Evolutionary conservation across 202 grass and related monocot species (phyloP), one percentile per base, ranked within the genome.

Genomic region (Musa balbisiana): DNA sequence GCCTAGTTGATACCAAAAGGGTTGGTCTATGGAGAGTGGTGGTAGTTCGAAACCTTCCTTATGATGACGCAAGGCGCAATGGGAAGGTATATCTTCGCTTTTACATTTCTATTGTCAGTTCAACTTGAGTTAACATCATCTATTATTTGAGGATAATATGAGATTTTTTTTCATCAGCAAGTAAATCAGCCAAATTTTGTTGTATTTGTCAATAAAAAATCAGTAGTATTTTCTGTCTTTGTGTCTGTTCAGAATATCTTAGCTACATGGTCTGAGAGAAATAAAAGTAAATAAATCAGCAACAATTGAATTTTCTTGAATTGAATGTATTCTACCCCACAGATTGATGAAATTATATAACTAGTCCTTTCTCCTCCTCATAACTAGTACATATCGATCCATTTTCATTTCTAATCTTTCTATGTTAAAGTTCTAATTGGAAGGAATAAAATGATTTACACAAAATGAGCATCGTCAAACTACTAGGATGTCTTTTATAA

Each of bases 31-130:
- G 95, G 95, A 82, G 83, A 53, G 83, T 92, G 77, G 82, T 99
- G 19, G 77, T 99, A 79, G 95, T 99, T 62, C 89, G 52, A 53
- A 95, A 99, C 78, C 95, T 99, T 76, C 95, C 95, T 58, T 95
- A 92, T 81, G 69, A 43, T 24, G 95, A 99, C 79, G 87, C 95
- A 74, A 95, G 95, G 74, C 86, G 91, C 13, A 99, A 94, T 73
- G 95, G 95, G 79, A 99, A 99, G 95, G 95, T 99, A 85, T 49
- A 11, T 63, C 24, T 74, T n/a, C 21, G 49, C 56, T 74, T 49
- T 62, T 17, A 1, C 29, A 53, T 75, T 83, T 62, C 23, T 43
- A 43, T 62, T 51, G 8, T 26, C 24, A 52, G 24, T 53, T 52
- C 52, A 26, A 53, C 20, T 90, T 73, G 1, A 11, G 9, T 29